Conservation (phyloP, 2,329 filamentous ascomycete genomes). For the Fusarium sacchari region DNA sequence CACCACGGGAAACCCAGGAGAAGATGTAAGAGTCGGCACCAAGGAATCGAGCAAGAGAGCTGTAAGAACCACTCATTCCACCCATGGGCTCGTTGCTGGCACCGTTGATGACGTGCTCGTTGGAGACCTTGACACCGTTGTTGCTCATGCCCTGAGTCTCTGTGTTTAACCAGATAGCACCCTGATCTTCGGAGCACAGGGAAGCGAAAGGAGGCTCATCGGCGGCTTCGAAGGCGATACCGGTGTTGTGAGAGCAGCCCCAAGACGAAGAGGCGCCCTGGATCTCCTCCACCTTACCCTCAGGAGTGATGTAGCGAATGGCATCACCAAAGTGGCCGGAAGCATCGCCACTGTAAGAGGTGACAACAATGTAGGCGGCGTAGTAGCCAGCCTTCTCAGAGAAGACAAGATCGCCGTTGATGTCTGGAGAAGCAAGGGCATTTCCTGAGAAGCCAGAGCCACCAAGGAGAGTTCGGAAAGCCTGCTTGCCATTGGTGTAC, state of each 20-base stretch:
- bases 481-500: conserved; percentile 63
- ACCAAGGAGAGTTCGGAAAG: conserved; percentile 68
- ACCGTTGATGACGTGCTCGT: conserved; percentile 70
- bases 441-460: conserved; percentile 63
- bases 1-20: conserved; percentile 70
- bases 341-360: conserved; percentile 63
- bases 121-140: conserved; percentile 67
- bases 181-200: conserved; percentile 70
- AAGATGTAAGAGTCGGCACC: conserved; percentile 66
- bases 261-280: conserved; percentile 64
- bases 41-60: conserved; percentile 63
- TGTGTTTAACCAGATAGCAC: conserved; percentile 72
- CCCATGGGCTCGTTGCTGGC: conserved; percentile 68
- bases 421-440: conserved; percentile 64
- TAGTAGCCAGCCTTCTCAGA: conserved; percentile 65
- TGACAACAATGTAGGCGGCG: conserved; percentile 71
- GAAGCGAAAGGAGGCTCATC: conserved; percentile 67
- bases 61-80: conserved; percentile 72
- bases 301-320: conserved; percentile 57
- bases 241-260: conserved; percentile 73
- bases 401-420: conserved; percentile 72
- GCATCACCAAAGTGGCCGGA: conserved; percentile 68
- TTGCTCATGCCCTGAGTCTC: conserved; percentile 64
- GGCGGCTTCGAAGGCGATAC: conserved; percentile 70
- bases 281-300: conserved; percentile 62